A percentile compares a stretch with the other conserved stretches of the same genome.
These are phyloP conservation scores for Oryza punctata DNA, from an alignment of 176 grass and related monocot genomes.

Conservation along the genomic window DNA sequence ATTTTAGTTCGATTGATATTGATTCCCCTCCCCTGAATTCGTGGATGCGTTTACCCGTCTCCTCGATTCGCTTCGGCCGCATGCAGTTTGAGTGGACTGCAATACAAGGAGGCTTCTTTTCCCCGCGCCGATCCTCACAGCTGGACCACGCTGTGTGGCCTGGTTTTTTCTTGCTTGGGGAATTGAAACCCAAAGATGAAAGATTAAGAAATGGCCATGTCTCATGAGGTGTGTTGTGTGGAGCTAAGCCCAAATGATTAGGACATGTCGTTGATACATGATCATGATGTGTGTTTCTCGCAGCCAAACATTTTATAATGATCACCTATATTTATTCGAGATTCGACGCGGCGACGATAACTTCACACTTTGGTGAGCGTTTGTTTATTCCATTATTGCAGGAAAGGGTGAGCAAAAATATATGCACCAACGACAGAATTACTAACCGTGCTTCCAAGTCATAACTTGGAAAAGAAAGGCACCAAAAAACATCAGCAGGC, in stretches of 20 bases:
- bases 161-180: background rate
- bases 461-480: background rate
- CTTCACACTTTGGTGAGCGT: no score
- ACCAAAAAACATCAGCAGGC: background rate
- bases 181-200: no score
- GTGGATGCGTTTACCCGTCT: background rate
- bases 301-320: background rate
- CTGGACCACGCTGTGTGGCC: background rate
- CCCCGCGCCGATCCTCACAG: constrained; percentile 6
- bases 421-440: background rate
- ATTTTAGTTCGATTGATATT: no score
- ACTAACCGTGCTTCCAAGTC: background rate
- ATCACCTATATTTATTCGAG: background rate
- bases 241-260: background rate
- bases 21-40: background rate
- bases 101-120: constrained; percentile 21
- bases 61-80: background rate
- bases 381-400: background rate
- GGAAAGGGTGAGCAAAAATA: background rate
- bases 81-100: background rate
- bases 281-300: no score
- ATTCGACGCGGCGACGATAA: background rate
- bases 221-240: no score
- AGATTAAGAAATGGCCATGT: no score
- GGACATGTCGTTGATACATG: background rate